A percentile compares a stretch with the other conserved stretches of the same genome.
phyloP scores from a whole-genome alignment of 2,329 filamentous ascomycete genomes.

The Geosmithia putterillii region DNA sequence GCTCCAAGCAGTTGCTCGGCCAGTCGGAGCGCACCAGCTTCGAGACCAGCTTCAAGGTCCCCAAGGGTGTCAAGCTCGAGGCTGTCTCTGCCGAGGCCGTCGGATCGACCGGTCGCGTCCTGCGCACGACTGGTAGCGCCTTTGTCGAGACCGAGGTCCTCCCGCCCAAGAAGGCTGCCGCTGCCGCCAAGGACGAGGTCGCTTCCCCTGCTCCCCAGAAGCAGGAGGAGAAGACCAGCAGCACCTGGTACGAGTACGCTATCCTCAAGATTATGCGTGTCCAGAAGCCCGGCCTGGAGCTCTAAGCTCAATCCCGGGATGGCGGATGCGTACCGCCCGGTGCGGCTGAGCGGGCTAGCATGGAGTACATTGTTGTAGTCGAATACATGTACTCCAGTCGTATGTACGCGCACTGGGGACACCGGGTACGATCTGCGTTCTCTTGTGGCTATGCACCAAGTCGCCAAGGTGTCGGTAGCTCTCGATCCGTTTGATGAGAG shows the following conservation, averaged over 20 bases:
- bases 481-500: too few relatives aligned
- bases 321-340: too few relatives aligned
- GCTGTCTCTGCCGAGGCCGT: constrained; percentile 12
- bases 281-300: neutral
- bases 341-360: too few relatives aligned
- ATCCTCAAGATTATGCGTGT: neutral
- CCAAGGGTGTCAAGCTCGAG: constrained; percentile 2
- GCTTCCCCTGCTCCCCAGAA: neutral
- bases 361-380: too few relatives aligned
- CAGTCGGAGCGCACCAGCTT: constrained; percentile 26
- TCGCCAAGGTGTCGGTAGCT: too few relatives aligned
- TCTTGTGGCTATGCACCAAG: too few relatives aligned
- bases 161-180: neutral
- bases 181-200: neutral
- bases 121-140: constrained; percentile 9
- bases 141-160: constrained; percentile 10
- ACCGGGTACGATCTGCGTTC: too few relatives aligned
- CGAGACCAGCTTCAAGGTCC: constrained; percentile 22
- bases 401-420: too few relatives aligned
- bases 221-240: neutral
- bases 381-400: too few relatives aligned
- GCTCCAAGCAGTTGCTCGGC: constrained; percentile 22
- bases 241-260: neutral
- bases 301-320: neutral
- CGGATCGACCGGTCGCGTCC: constrained; percentile 8